Conservation (phyloP, 805 yeast genomes). For the Blastobotrys parvus region DNA sequence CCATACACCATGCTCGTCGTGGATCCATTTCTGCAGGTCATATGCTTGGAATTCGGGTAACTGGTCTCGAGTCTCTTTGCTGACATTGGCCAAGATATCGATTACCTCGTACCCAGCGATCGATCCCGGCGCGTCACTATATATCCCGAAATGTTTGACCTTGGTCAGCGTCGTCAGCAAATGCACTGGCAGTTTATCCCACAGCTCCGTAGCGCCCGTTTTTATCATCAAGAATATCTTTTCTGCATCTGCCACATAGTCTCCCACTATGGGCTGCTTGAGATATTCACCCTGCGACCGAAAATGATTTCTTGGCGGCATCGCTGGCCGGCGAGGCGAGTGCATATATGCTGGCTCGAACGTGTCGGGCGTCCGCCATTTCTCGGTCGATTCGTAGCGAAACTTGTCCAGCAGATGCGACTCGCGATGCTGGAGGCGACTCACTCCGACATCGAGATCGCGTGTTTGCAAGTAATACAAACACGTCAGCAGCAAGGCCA, state of each 20-base stretch:
- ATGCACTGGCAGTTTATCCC: constrained; percentile 31
- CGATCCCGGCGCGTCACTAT: constrained; percentile 27
- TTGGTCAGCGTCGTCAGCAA: constrained; percentile 27
- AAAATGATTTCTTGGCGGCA: constrained; percentile 3
- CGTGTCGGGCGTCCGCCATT: constrained; percentile 10
- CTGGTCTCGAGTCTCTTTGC: constrained; percentile 12
- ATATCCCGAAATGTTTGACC: constrained; percentile 27
- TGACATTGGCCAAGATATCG: constrained; percentile 24
- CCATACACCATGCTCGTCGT: constrained; percentile 20
- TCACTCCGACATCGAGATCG: too few species aligned
- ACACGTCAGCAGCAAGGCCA: too few species aligned
- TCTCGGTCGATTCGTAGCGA: constrained; percentile 7
- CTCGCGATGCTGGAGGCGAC: not conserved
- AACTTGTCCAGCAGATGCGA: not conserved
- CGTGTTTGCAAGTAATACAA: too few species aligned
- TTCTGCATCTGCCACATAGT: not conserved
- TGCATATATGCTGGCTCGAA: constrained; percentile 4
- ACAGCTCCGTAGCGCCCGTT: constrained; percentile 29
- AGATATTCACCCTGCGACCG: constrained; percentile 12
- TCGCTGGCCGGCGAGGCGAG: constrained; percentile 1
- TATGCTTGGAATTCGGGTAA: constrained; percentile 14
- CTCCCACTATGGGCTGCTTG: constrained; percentile 13
- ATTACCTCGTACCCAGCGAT: constrained; percentile 27
- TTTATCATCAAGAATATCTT: constrained; percentile 28
- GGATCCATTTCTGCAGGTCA: constrained; percentile 19